Conservation (phyloP, 176 grass and related monocot genomes). For the Zea luxurians region DNA sequence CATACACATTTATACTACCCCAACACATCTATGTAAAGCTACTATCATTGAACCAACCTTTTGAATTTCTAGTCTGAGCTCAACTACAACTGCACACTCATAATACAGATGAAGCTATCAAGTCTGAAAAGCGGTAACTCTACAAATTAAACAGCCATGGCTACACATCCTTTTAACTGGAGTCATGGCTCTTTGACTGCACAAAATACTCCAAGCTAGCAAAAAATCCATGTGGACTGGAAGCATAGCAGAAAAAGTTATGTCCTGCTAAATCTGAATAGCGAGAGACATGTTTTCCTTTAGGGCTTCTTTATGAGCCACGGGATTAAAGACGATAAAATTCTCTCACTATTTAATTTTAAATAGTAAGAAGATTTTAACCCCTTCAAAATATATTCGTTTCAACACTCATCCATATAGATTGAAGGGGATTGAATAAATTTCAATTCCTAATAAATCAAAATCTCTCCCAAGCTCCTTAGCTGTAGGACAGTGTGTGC, state of each 20-base stretch:
- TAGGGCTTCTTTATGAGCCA: neutral
- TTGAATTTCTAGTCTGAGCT: neutral
- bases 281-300: neutral
- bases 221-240: conserved; percentile 65
- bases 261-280: neutral
- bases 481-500: no score
- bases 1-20: neutral
- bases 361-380: no score
- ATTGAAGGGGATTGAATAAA: no score
- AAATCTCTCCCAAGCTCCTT: no score
- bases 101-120: conserved; percentile 17
- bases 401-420: no score
- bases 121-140: neutral
- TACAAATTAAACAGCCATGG: neutral
- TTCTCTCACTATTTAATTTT: no score
- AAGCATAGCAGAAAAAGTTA: neutral
- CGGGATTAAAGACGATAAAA: no score
- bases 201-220: conserved; percentile 13
- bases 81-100: conserved; percentile 17
- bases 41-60: neutral
- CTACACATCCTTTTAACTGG: neutral
- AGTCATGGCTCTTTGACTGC: conserved; percentile 16
- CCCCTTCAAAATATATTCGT: no score
- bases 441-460: no score
- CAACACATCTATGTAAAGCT: neutral